Evolutionary conservation across 768 basidiomycete species (phyloP).

Genomic region (Chalciporus pseudorubinellus): DNA sequence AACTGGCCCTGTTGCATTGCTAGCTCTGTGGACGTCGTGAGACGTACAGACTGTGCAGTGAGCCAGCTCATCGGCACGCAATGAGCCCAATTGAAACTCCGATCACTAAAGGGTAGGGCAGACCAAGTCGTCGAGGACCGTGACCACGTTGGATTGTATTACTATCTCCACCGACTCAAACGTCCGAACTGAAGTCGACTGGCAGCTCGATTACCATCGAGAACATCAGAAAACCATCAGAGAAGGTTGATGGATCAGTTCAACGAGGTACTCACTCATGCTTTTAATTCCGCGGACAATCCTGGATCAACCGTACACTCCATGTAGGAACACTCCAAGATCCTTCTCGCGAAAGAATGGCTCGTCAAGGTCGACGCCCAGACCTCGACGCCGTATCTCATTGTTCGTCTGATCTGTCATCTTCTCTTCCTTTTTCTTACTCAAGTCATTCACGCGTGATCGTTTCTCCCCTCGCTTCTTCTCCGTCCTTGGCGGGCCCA

Average conservation of each 20-base stretch:
- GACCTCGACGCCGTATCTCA: constrained; percentile 64
- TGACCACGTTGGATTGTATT: too few species aligned
- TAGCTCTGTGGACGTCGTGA: background rate
- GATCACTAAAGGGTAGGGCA: too few species aligned
- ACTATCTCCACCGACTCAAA: too few species aligned
- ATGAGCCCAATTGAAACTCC: constrained; percentile 21
- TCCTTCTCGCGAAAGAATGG: constrained; percentile 69
- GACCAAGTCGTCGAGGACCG: too few species aligned
- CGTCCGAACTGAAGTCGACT: too few species aligned
- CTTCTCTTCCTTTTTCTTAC: constrained; percentile 4
- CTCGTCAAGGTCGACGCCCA: constrained; percentile 61
- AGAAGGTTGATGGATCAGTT: constrained; percentile 46
- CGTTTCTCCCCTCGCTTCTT: background rate
- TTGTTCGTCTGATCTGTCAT: constrained; percentile 48
- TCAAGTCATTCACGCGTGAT: background rate
- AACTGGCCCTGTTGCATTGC: background rate
- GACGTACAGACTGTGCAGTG: too few species aligned
- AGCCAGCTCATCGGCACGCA: background rate
- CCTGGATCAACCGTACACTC: background rate
- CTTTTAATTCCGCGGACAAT: background rate
- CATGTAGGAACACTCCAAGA: constrained; percentile 52
- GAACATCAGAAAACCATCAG: background rate
- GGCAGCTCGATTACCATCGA: background rate
- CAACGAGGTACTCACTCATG: constrained; percentile 37
- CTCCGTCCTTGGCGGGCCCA: background rate